Conservation (phyloP, 345 rosid genomes). For the Arabidopsis arenosa region DNA sequence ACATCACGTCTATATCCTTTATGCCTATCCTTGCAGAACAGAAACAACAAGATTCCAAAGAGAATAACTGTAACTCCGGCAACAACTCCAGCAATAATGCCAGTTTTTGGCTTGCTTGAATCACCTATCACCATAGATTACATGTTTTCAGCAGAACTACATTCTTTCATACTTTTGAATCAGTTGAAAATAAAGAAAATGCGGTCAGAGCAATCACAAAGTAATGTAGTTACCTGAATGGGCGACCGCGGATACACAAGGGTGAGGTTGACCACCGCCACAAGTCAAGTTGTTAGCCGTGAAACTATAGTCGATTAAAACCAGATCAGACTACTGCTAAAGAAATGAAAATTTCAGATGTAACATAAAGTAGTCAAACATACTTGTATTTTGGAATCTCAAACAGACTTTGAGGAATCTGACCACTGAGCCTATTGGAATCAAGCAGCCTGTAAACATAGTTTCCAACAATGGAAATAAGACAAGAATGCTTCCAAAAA, state of each 20-base stretch:
- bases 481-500: not conserved
- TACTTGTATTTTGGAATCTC: constrained; percentile 79
- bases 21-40: constrained; percentile 63
- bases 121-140: constrained; percentile 47
- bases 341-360: not conserved
- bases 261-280: constrained; percentile 50
- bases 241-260: constrained; percentile 60
- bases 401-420: constrained; percentile 75
- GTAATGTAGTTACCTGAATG: constrained; percentile 60
- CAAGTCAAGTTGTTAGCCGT: constrained; percentile 74
- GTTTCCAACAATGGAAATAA: constrained; percentile 22
- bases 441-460: constrained; percentile 72
- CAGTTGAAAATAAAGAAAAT: not conserved
- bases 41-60: constrained; percentile 57
- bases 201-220: not conserved
- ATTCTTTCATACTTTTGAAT: not conserved
- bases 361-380: constrained; percentile 22
- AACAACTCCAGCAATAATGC: constrained; percentile 71
- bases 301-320: constrained; percentile 61
- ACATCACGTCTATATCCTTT: constrained; percentile 75
- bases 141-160: constrained; percentile 13
- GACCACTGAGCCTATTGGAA: constrained; percentile 77
- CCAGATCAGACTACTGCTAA: constrained; percentile 24
- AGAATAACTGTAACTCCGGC: constrained; percentile 63
- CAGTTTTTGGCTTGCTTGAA: constrained; percentile 69